Evolutionary conservation across 805 yeast species (phyloP), one percentile per base, ranked within the genome.

Genomic region (Sungouiozyma ichnusensis): DNA sequence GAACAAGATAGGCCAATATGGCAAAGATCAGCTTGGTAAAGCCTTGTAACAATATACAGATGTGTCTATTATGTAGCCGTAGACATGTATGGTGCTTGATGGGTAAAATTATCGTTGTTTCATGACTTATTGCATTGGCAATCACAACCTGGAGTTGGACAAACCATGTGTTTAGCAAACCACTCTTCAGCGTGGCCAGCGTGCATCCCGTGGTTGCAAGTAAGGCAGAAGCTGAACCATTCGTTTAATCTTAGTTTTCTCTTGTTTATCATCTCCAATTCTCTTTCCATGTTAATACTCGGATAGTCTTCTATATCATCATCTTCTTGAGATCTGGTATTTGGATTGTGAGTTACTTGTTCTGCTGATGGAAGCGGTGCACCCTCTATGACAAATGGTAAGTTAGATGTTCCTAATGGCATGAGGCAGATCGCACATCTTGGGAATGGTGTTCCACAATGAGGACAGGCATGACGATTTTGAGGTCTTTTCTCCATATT

Each of bases 131-230:
- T 82, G 60, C 97, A 90, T 39, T 76, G 68, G 55, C 98, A 90
- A 34, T 71, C 68, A 55, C 98, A 90, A 35, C 87, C 94, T 0
- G 97, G 96, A 2, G 90, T 95, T 0, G 98, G 97, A 55, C 98
- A 90, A 1, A 84, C 76, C 43, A 74, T 76, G 53, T 88, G 95
- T 58, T 79, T 81, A 19, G 81, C 73, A 59, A 90, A 90, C 98
- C 98, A 90, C 54, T 88, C 94, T 48, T 85, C 87, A 0, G 97
- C 97, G 59, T 90, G 98, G 3, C 83, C 87, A 0, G 95, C 87
- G 64, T 90, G 98, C 76, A 80, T 80, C 1, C 96, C 95, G 54
- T 90, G 98, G 56, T 83, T 85, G 58, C 98, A 90, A 29, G 80
- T 76, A 48, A 90, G 64, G 55, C 98, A 90, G 63, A 86, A 86